Percentiles rank a stretch among this genome's conserved stretches.
phyloP scores from a whole-genome alignment of 2,329 filamentous ascomycete species.

The Scleromitrula shiraiana region DNA sequence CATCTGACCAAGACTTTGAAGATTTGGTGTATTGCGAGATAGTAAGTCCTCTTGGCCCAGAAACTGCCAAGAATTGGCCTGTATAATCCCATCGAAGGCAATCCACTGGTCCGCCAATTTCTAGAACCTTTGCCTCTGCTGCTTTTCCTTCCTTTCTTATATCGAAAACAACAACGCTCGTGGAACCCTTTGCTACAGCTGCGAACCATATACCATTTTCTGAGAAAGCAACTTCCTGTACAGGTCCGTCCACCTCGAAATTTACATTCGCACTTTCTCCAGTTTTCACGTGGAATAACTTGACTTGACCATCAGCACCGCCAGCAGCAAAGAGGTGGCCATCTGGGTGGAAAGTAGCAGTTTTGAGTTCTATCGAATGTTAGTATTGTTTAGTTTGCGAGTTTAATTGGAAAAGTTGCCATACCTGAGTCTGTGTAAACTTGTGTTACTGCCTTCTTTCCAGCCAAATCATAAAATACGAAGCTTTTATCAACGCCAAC shows the following conservation, averaged over 20 bases:
- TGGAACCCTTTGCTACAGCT: constrained; percentile 68
- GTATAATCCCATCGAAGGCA: constrained; percentile 87
- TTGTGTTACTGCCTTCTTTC: constrained; percentile 62
- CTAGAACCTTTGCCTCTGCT: constrained; percentile 73
- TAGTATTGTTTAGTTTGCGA: not conserved
- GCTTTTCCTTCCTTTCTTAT: constrained; percentile 84
- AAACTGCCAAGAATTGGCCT: constrained; percentile 82
- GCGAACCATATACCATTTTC: constrained; percentile 98
- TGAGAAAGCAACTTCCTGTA: constrained; percentile 76
- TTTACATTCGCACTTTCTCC: constrained; percentile 63
- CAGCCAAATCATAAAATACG: constrained; percentile 73
- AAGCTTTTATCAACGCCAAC: constrained; percentile 90
- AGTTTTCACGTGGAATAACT: constrained; percentile 80
- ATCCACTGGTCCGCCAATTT: constrained; percentile 71
- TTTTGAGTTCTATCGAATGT: constrained; percentile 37
- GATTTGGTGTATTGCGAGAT: constrained; percentile 87
- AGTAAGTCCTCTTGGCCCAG: constrained; percentile 69
- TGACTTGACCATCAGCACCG: constrained; percentile 70
- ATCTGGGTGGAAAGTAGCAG: constrained; percentile 86
- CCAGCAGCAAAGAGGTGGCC: constrained; percentile 89
- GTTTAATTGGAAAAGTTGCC: constrained; percentile 29
- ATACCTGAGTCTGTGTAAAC: constrained; percentile 73
- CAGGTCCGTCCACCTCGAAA: constrained; percentile 60
- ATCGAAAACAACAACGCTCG: constrained; percentile 80
- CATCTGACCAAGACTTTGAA: constrained; percentile 82